Base-by-base conservation (phyloP, 75 land plant genomes). In the Selaginella moellendorffii region DNA sequence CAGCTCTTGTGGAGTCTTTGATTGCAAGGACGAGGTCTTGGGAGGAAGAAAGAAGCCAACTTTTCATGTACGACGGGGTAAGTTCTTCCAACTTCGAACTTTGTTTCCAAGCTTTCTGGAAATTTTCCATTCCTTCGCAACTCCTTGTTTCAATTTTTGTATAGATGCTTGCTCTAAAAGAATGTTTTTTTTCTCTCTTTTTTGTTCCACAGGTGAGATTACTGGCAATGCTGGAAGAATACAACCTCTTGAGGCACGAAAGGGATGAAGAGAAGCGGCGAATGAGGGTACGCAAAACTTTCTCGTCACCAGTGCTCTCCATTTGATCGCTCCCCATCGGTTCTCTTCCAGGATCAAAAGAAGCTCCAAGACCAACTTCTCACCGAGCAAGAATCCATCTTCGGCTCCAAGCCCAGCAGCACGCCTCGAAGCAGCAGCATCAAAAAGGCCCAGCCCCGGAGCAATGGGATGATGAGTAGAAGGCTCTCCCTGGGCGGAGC, bases 201-300 rank as follows among this genome's bases (percentile, higher is more conserved):
- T n/a, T n/a, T n/a, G n/a, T n/a, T n/a, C n/a, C n/a, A n/a, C n/a
- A 85, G 88, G 74, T 93, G 67, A 86, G 97, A 5, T 83, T 93
- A 18, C 83, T 93, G 28, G 84, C 90, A 0, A 93, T 88, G 98
- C 77, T 93, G n/a, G 89, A 88, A 74, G 98, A 93, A 53, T 93
- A 93, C 76, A 80, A 79, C 30, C 71, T 83, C 75, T 80, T 90
- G 54, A 81, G 98, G 66, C 87, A 83, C 26, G 96, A 93, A 59
- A 77, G 89, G 69, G 98, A 93, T 64, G 98, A 89, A 66, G 98
- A 89, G 59, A 93, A 89, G 64, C 70, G 87, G 54, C 77, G 98
- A 53, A 52, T 77, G 70, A 80, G 84, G 84, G 98, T 82, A 53
- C n/a, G n/a, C n/a, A n/a, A n/a, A n/a, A n/a, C n/a, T n/a, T n/a